Percentiles rank a stretch among this genome's conserved stretches.
Conservation (phyloP, 352 stramenopile species). For the Globisporangium yorkense region DNA sequence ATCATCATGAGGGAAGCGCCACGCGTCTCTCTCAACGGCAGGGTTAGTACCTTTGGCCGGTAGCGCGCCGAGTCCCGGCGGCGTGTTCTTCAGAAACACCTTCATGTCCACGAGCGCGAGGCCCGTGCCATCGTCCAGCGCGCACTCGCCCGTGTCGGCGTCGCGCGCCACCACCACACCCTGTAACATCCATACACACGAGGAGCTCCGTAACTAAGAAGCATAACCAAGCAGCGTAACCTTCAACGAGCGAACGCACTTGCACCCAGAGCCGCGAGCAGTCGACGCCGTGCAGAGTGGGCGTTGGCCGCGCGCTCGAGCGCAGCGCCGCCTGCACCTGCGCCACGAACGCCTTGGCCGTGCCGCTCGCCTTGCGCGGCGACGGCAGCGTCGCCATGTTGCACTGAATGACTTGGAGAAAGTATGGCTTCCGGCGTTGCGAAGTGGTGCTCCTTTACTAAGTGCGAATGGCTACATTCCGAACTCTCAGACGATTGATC, state of each 20-base stretch:
- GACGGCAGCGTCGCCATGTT: neutral
- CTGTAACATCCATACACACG: conserved; percentile 10
- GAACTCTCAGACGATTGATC: too few relatives aligned
- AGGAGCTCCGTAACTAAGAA: neutral
- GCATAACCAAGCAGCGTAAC: neutral
- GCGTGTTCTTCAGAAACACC: conserved; percentile 58
- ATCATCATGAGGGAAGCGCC: neutral
- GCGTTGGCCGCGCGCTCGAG: conserved; percentile 27
- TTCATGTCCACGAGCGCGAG: conserved; percentile 51
- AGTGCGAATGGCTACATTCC: neutral
- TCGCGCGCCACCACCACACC: conserved; percentile 45
- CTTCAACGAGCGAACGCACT: conserved; percentile 14
- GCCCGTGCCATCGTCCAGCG: conserved; percentile 74
- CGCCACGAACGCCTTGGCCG: conserved; percentile 51
- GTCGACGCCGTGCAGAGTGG: conserved; percentile 49
- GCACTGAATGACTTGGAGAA: neutral
- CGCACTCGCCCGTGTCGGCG: conserved; percentile 29
- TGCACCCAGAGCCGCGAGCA: conserved; percentile 77
- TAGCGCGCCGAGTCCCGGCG: conserved; percentile 31
- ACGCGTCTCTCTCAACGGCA: neutral
- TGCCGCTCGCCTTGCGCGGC: conserved; percentile 16
- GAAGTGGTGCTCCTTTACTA: too few relatives aligned
- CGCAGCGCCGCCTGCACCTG: conserved; percentile 48
- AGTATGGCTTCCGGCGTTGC: neutral
- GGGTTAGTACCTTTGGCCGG: conserved; percentile 26